These are phyloP conservation scores for Vitis hybrid DNA, from an alignment of 177 flowering plant genomes.

Conservation along the genomic window DNA sequence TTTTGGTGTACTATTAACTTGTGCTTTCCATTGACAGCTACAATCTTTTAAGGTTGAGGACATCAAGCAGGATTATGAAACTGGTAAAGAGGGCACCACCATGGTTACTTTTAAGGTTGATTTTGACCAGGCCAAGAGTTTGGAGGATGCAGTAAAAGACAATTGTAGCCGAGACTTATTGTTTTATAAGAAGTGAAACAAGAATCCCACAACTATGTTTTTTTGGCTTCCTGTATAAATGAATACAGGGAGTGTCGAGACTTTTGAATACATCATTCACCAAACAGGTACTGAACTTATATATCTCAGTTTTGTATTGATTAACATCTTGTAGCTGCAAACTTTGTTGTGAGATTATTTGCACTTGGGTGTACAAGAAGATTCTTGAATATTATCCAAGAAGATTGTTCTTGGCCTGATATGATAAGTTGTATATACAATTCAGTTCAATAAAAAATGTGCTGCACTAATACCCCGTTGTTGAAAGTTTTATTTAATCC, in stretches of 20 bases:
- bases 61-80: slow-evolving; percentile 86
- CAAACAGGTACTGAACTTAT: slow-evolving; percentile 12
- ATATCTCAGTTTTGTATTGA: slow-evolving; percentile 4
- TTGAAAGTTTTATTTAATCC: too few species aligned
- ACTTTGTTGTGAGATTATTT: too few species aligned
- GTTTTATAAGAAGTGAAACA: slow-evolving; percentile 44
- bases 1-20: neutral
- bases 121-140: slow-evolving; percentile 61
- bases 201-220: too few species aligned
- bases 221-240: too few species aligned
- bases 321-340: too few species aligned
- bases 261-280: slow-evolving; percentile 14
- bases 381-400: too few species aligned
- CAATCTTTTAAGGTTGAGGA: slow-evolving; percentile 78
- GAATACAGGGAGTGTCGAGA: too few species aligned
- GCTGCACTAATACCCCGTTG: too few species aligned
- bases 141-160: slow-evolving; percentile 71
- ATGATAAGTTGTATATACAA: too few species aligned
- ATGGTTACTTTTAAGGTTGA: slow-evolving; percentile 81
- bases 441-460: too few species aligned
- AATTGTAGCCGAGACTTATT: slow-evolving; percentile 66
- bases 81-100: slow-evolving; percentile 74
- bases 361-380: too few species aligned
- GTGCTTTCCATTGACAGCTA: slow-evolving; percentile 45
- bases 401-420: too few species aligned